phyloP scores from a whole-genome alignment of 495 filamentous ascomycete species.

The Peziza echinospora region DNA sequence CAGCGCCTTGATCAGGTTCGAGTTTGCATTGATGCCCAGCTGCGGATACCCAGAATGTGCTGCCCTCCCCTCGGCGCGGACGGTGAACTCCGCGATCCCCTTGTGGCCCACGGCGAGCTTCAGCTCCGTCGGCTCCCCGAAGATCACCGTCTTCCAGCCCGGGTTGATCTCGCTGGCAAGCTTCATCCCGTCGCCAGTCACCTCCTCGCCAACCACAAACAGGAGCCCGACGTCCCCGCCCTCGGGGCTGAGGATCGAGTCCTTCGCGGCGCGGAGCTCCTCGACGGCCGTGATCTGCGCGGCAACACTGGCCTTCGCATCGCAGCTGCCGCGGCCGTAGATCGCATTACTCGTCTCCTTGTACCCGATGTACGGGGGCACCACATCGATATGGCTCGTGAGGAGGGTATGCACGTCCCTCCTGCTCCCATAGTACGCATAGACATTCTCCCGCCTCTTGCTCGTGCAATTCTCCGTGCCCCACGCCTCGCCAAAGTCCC shows the following conservation, averaged over 20 bases:
- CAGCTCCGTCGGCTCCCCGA: constrained; percentile 77
- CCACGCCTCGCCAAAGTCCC: not conserved
- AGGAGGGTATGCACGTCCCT: constrained; percentile 44
- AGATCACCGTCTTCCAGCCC: constrained; percentile 49
- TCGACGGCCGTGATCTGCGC: constrained; percentile 48
- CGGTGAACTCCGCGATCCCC: constrained; percentile 41
- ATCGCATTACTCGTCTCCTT: constrained; percentile 28
- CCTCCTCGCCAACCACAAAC: constrained; percentile 81
- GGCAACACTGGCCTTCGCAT: constrained; percentile 78
- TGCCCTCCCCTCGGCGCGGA: constrained; percentile 51
- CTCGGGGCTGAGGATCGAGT: too few species aligned
- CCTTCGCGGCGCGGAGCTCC: constrained; percentile 29
- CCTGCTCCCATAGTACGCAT: constrained; percentile 45
- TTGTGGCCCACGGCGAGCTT: constrained; percentile 81
- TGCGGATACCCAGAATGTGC: constrained; percentile 80
- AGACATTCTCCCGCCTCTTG: constrained; percentile 45
- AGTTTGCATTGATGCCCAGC: constrained; percentile 61
- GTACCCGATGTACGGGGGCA: constrained; percentile 53
- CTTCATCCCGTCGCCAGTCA: constrained; percentile 64
- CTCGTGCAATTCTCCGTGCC: not conserved
- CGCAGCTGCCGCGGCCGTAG: constrained; percentile 62
- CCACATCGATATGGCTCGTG: constrained; percentile 27
- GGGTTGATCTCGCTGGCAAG: constrained; percentile 31
- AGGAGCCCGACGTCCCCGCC: constrained; percentile 44
- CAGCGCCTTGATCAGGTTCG: constrained; percentile 47